phyloP scores from a whole-genome alignment of 805 yeast species.

The Hanseniaspora pseudoguilliermondii region DNA sequence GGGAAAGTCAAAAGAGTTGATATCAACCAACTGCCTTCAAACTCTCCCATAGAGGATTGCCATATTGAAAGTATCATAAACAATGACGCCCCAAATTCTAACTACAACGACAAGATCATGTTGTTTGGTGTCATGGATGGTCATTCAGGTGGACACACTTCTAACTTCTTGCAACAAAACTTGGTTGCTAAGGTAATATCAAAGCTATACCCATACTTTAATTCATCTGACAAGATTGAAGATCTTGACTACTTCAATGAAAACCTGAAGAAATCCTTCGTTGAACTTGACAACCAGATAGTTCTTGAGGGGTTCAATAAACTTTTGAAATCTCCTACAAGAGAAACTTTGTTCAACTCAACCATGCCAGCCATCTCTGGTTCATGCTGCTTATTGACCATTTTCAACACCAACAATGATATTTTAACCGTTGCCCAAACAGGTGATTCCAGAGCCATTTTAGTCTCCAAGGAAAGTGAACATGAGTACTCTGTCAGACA shows the following conservation, averaged over 20 bases:
- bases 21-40: conserved; percentile 76
- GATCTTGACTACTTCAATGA: conserved; percentile 48
- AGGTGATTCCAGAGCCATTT: conserved; percentile 87
- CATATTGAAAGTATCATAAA: conserved; percentile 71
- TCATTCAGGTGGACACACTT: conserved; percentile 92
- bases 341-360: conserved; percentile 39
- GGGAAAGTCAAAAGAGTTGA: conserved; percentile 74
- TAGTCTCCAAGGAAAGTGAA: conserved; percentile 17
- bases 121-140: conserved; percentile 96
- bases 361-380: conserved; percentile 93
- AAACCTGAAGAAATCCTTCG: conserved; percentile 71
- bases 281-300: conserved; percentile 73
- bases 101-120: conserved; percentile 61
- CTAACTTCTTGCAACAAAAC: conserved; percentile 69
- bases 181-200: conserved; percentile 63
- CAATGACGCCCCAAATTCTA: conserved; percentile 33
- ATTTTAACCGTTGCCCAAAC: conserved; percentile 81
- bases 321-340: conserved; percentile 53
- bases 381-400: conserved; percentile 79
- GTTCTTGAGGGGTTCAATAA: conserved; percentile 61
- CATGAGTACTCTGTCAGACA: conserved; percentile 74
- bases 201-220: conserved; percentile 49
- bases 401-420: conserved; percentile 66
- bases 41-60: conserved; percentile 90
- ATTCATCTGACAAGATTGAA: conserved; percentile 18